phyloP scores from a whole-genome alignment of 768 basidiomycete species.

The Fomitopsis pulvina region DNA sequence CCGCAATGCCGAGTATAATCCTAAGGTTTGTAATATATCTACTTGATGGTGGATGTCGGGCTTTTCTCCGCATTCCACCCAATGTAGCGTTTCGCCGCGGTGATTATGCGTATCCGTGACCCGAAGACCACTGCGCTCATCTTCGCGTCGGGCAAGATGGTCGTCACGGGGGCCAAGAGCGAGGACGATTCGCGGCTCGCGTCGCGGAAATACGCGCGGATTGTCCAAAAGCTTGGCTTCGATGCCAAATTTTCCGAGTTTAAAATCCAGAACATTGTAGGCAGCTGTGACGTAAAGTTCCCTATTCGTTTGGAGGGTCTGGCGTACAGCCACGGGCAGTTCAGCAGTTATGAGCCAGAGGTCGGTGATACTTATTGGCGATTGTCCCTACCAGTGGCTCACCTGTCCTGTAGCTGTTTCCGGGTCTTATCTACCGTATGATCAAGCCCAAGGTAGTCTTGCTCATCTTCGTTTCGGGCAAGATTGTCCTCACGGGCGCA shows the following conservation, averaged over 20 bases:
- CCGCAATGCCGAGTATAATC: slow-evolving; percentile 98
- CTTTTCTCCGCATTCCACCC: slow-evolving; percentile 49
- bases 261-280: slow-evolving; percentile 99
- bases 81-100: slow-evolving; percentile 97
- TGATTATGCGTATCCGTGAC: slow-evolving; percentile 99
- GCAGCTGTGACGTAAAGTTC: slow-evolving; percentile 97
- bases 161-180: slow-evolving; percentile 98
- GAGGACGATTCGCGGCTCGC: slow-evolving; percentile 97
- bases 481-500: slow-evolving; percentile 97
- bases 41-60: slow-evolving; percentile 47
- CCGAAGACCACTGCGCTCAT: slow-evolving; percentile 99
- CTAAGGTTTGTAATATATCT: slow-evolving; percentile 79
- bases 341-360: slow-evolving; percentile 97
- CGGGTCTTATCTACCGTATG: slow-evolving; percentile 98
- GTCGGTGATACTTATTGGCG: slow-evolving; percentile 37
- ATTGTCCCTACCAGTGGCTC: neutral
- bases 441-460: slow-evolving; percentile 99
- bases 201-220: slow-evolving; percentile 97
- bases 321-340: slow-evolving; percentile 96
- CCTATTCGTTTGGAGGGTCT: slow-evolving; percentile 96
- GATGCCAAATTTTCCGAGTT: slow-evolving; percentile 99
- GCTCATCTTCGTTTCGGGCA: slow-evolving; percentile 97
- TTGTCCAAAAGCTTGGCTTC: slow-evolving; percentile 98
- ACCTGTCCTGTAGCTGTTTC: slow-evolving; percentile 73
- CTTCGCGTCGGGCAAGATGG: slow-evolving; percentile 99